These are phyloP conservation scores for Cyclostephanos invisitatus DNA, from an alignment of 108 stramenopile species.

Conservation along the genomic window DNA sequence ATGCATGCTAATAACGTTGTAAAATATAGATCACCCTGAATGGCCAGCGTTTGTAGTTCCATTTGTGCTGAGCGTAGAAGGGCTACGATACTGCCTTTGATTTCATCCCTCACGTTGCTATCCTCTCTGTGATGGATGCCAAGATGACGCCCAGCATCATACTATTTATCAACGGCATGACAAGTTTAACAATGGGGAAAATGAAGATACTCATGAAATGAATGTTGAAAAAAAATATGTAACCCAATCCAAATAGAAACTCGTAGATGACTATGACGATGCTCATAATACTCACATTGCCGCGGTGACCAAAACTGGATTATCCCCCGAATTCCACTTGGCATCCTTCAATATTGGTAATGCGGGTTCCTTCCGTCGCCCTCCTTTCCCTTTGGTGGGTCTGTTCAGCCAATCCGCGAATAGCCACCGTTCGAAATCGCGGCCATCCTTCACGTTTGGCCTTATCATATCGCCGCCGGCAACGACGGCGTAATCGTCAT, in stretches of 20 bases:
- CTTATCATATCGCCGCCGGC: not conserved
- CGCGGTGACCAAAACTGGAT: slow-evolving; percentile 78
- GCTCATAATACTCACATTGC: slow-evolving; percentile 30
- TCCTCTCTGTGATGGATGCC: slow-evolving; percentile 68
- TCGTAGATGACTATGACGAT: not conserved
- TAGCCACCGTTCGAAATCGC: slow-evolving; percentile 79
- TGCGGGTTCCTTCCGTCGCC: slow-evolving; percentile 79
- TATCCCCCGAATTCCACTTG: slow-evolving; percentile 90
- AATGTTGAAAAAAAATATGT: not conserved
- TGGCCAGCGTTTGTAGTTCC: no score
- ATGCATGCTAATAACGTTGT: no score
- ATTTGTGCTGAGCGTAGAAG: not conserved
- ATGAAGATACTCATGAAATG: no score
- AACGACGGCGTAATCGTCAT: no score
- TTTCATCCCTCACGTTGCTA: slow-evolving; percentile 19
- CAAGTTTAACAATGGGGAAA: not conserved
- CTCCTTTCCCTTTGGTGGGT: slow-evolving; percentile 41
- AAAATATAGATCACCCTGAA: no score
- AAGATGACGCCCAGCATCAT: slow-evolving; percentile 68
- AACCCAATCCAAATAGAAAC: no score
- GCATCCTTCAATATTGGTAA: slow-evolving; percentile 77
- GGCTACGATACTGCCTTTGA: no score
- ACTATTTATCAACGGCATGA: not conserved
- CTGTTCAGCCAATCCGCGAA: slow-evolving; percentile 80
- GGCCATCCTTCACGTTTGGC: slow-evolving; percentile 38